Evolutionary conservation across 331 rosid species (phyloP), one percentile per base, ranked within the genome.

Genomic region (Pyrus hybrid): DNA sequence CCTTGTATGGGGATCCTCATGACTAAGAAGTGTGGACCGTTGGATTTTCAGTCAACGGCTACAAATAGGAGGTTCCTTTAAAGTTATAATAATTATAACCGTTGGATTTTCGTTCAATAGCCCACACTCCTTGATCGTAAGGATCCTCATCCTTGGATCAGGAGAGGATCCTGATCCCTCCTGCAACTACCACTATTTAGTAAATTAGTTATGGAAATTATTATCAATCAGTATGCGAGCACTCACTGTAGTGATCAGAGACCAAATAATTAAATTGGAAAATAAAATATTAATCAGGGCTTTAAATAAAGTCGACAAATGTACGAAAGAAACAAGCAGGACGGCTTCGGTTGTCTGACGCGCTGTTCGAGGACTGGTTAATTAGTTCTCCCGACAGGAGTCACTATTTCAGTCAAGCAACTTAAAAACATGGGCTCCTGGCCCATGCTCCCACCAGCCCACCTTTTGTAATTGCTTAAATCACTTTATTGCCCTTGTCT

Each of bases 291-390:
- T 7, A 58, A 56, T 45, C 6, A 25, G 43, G 66, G 66, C n/a
- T 5, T 25, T 25, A 20, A 57, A 49, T 47, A 53, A 58, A 57
- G 75, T 43, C 65, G 70, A 72, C 64, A 63, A 57, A 67, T 30
- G 22, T 33, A 29, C 22, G 71, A 67, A 68, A 73, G 20, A 73
- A 62, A 68, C 82, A 68, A 73, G 53, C 72, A 32, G 35, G 79
- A 68, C 82, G 79, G 77, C 74, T 73, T 10, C 10, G 63, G 28
- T 12, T 77, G 81, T 69, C 53, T 73, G 69, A 54, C 85, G 68
- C 85, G 85, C 25, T 82, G 75, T 62, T 25, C 41, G 60, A 82
- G 79, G 60, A 25, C 12, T 68, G 28, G n/a, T 67, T 30, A 5
- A 51, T 14, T 16, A n/a, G 68, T 13, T 2, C 8, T 65, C 28